Evolutionary conservation across 139 green algal genomes (phyloP).

Genomic region (Volvox reticuliferus): DNA sequence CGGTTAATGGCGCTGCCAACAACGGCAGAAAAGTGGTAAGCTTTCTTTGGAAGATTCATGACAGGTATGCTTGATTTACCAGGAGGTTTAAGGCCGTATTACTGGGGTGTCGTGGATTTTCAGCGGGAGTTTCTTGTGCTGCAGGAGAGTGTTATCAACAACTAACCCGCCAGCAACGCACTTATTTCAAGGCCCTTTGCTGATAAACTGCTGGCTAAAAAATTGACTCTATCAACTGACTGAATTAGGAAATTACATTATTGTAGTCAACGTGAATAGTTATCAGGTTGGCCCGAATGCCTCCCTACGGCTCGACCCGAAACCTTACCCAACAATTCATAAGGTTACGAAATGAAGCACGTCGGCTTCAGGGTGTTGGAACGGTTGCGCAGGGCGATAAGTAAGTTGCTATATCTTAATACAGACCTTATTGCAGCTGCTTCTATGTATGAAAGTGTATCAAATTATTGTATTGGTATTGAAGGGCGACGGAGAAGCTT

Average conservation of each 20-base stretch:
- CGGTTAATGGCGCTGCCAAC: background rate
- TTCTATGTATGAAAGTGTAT: background rate
- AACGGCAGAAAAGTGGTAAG: background rate
- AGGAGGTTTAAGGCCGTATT: too few relatives aligned
- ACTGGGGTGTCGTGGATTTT: too few relatives aligned
- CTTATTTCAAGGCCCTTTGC: too few relatives aligned
- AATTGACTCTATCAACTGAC: background rate
- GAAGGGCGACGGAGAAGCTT: slow-evolving; percentile 66
- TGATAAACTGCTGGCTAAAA: background rate
- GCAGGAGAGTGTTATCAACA: too few relatives aligned
- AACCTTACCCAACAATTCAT: slow-evolving; percentile 68
- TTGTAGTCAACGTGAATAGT: background rate
- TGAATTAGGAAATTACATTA: background rate
- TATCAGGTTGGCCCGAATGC: background rate
- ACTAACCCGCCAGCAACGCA: too few relatives aligned
- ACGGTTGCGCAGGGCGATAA: slow-evolving; percentile 24
- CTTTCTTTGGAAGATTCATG: too few relatives aligned
- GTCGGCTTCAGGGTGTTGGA: slow-evolving; percentile 39
- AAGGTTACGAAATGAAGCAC: slow-evolving; percentile 56
- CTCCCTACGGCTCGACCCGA: slow-evolving; percentile 53
- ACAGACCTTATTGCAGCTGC: background rate
- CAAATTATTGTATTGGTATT: background rate
- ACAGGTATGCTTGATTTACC: too few relatives aligned
- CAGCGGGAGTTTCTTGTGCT: too few relatives aligned
- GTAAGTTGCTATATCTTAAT: slow-evolving; percentile 3